Base-by-base conservation (phyloP, 2,329 filamentous ascomycete species). In the Blastomyces emzantsi region DNA sequence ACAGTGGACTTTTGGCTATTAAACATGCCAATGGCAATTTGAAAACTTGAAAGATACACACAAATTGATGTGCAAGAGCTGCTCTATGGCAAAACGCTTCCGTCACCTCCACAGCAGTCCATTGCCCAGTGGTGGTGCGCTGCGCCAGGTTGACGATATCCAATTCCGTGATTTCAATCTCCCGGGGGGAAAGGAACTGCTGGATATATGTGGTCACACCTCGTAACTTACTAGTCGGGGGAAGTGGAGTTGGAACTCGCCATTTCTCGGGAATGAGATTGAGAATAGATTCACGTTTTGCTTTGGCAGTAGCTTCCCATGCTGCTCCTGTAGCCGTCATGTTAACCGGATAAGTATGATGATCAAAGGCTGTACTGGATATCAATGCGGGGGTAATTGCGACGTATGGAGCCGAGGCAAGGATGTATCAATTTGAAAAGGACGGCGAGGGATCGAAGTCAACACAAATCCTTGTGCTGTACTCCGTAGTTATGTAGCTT, bases 141-240 rank as follows among this genome's bases (percentile, higher is more conserved):
- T 80, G 75, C 0, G 82, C 80, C 63, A 87, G 85, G 0, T 78
- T 81, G 6, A 82, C 78, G 3, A 84, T 83, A 69, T 84, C 81
- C 5, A 81, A 82, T 68, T 86, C 83, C 0, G 85, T 88, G 64
- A 87, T 87, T 52, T 82, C 79, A 15, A 87, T 75, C 68, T 87
- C 85, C 51, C 77, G 71, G 25, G 78, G 63, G 6, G 74, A 77
- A 0, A 87, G 75, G 65, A 79, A 87, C 62, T 85, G 79, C 39
- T 83, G 80, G 54, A 86, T 80, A 66, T 82, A 87, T 6, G 82
- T 82, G 0, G 83, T 85, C 9, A 86, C 79, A 71, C 85, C 83
- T 68, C 78, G 79, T 64, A 85, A 80, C 65, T 86, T 77, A 60
- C 79, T 74, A 0, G 76, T 70, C 1, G 80, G 72, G 1, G 84